Evolutionary conservation across 2,329 filamentous ascomycete species (phyloP), one percentile per base, ranked within the genome.

Genomic region (Penicillium sp.): DNA sequence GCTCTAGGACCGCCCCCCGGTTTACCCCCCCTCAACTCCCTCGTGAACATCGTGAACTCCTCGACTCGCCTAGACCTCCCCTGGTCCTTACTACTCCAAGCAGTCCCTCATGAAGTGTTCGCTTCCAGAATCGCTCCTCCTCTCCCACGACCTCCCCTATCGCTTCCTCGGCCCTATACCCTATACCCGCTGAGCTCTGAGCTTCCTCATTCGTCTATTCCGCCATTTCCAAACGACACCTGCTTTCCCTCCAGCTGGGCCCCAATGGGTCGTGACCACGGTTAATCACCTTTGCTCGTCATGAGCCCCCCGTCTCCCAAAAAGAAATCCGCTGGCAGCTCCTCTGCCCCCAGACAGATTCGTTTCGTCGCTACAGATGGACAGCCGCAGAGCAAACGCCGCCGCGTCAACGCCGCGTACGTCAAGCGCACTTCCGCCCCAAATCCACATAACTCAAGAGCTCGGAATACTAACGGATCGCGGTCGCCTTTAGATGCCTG

Each of bases 351-450:
- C 45, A 65, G 74, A 53, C 77, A 78, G 66, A 90, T 91, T 63
- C 87, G 89, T 64, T 93, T 92, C 71, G 89, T 93, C 64, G 89
- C 91, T 61, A 91, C 87, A 67, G 88, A 92, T 75, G 89, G 90
- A 58, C 88, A 90, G 61, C 90, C 90, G 45, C 89, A 90, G 58
- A 87, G 88, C 23, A 93, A 92, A 75, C 81, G 89, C 65, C 83
- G 90, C 69, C 82, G 90, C 65, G 90, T 93, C 67, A 91, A 87
- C 75, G 87, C 89, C 67, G 90, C 90, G 85, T 90, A 81, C 74
- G 86, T 65, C 24, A 21, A 36, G 31, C 28, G 21, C 45, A 48
- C 29, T 11, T 21, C 19, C 13, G 14, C 23, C 10, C 37, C 2
- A 13, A 9, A 34, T 14, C 10, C 28, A 11, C 23, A 11, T 21